Evolutionary conservation across 768 basidiomycete genomes (phyloP), one percentile per base, ranked within the genome.

Genomic region (Lentinula guzmanii): DNA sequence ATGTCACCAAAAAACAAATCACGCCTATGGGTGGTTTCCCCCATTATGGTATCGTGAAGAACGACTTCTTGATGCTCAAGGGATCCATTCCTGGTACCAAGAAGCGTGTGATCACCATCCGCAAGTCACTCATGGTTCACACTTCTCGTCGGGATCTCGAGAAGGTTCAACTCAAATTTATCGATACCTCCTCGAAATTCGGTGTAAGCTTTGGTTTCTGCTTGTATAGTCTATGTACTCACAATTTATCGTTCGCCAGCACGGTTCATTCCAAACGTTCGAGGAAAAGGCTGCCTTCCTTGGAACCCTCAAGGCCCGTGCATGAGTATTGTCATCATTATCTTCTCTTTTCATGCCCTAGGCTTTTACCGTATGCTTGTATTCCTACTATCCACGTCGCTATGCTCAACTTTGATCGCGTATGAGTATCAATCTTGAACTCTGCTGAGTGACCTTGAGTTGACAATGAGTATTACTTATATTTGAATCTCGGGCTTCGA

Each of bases 11-110:
- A 80, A 97, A 97, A 83, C 65, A 78, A 64, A 95, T 96, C 74
- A 98, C 92, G 61, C 97, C 97, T 58, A 85, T 98, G 86, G 97
- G 97, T 81, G 97, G 96, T 72, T 99, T 96, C 89, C 94, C 95
- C 62, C 94, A 97, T 74, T 98, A 98, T 75, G 95, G 96, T 85
- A 84, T 97, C 71, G 90, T 98, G 80, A 95, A 91, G 85, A 96
- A 97, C 82, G 97, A 98, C 76, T 99, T 89, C 84, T 77, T 99
- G 70, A 87, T 99, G 77, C 82, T 98, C 77, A 98, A 98, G 83
- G 96, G 96, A 65, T 94, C 88, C 58, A 83, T 95, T 66, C 92
- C 93, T 62, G 97, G 96, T 68, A 95, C 93, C 74, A 94, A 93
- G 84, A 98, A 98, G 84, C 93, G 97, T 80, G 89, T 98, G 68